Base-by-base conservation (phyloP, 2,329 filamentous ascomycete genomes). In the Monilinia polystroma region DNA sequence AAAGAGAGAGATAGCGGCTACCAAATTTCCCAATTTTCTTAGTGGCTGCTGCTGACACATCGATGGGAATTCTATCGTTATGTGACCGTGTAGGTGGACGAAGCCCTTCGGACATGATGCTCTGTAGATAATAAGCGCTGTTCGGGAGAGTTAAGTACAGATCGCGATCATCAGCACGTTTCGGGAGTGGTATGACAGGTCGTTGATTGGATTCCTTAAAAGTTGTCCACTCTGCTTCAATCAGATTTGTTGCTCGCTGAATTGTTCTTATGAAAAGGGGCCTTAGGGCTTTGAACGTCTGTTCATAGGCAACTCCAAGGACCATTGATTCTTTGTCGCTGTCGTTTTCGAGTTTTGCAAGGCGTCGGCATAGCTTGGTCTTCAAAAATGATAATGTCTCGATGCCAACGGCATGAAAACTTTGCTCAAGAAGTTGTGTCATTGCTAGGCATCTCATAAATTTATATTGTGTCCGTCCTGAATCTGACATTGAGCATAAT, bases 1-100 rank as follows among this genome's bases (percentile, higher is more conserved):
- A 64, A 45, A 75, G 68, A 18, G 53, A 38, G 64, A 71, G 73
- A 66, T 76, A 76, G 14, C 66, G 65, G 29, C 69, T 63, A 20
- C 72, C 69, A 63, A 75, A 73, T 6, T 54, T 51, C 2, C n/a
- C 29, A 18, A 66, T 41, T 32, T 62, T 41, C 12, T 55, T 29
- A 55, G 23, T 68, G 29, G 57, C 32, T 3, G 47, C 49, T 47
- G 59, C 5, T 74, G 60, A 1, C 32, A n/a, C 45, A n/a, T 10
- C 18, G 8, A 20, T 6, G n/a, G 45, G 20, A 2, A 49, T 49
- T 49, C 45, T 20, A 49, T 49, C 1, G 45, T 10, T 4, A 49
- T 10, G 6, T 49, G 8, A 49, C 10, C 20, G 4, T 10, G 20
- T 20, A n/a, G 45, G 45, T n/a, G 45, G 45, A n/a, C 20, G 20